Base-by-base conservation (phyloP, 305 asterid genomes). In the Lippia alba region DNA sequence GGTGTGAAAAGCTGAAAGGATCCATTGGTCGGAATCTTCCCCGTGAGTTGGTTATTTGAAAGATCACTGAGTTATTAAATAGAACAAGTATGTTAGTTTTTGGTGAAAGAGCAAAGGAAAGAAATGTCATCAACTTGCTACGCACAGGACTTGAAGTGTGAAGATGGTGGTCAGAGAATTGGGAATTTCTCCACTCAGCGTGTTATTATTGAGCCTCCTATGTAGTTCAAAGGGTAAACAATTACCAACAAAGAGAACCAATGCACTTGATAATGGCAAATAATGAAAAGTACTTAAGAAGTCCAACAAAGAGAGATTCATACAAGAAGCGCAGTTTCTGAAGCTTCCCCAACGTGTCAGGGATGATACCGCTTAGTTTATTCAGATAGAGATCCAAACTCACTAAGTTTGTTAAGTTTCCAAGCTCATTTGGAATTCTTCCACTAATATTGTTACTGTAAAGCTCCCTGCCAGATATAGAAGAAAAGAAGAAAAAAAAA, bases 351-450 rank as follows among this genome's bases (percentile, higher is more conserved):
- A 94, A 70, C 6, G 97, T 82, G 69, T 74, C 84, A 1, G 99
- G 97, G 67, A 94, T 90, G 50, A 87, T 75, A 74, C 99, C 97
- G 71, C n/a, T 81, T 71, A 94, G 80, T 59, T 1, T 66, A 81
- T 94, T 94, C 78, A 86, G 79, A 80, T 94, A 94, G 81, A 94
- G 99, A 91, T 94, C 99, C 95, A 94, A 91, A 84, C 97, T 91
- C 84, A 89, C 96, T 86, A 94, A 83, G 79, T 77, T 84, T 64
- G 96, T 84, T 70, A 94, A 82, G 89, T 88, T 94, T 70, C 97
- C 97, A 44, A 94, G 88, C 78, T 94, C 99, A 69, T 15, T 81
- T 46, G 99, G 99, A 73, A 94, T 71, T 71, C 70, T 83, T 78
- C 99, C 99, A 18, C 79, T 86, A 67, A 94, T 87, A 77, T 84